Base-by-base conservation (phyloP, 768 basidiomycete genomes). In the Clathrus columnatus region DNA sequence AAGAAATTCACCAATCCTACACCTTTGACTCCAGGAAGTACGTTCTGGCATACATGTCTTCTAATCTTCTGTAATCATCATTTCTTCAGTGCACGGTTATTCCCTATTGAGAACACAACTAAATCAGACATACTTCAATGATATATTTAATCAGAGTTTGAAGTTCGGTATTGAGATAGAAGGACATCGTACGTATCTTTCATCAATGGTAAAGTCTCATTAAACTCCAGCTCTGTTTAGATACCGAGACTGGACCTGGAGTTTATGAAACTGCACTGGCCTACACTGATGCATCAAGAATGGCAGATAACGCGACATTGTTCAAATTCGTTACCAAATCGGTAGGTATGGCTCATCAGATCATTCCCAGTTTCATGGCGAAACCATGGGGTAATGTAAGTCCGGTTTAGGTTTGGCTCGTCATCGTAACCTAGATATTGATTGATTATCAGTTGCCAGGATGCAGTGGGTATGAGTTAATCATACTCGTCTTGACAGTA, bases 291-390 rank as follows among this genome's bases (percentile, higher is more conserved):
- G 89, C 87, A 1, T 62, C 79, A 28, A 75, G 84, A 49, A 91
- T 94, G 82, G 92, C 89, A 0, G 92, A 95, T 64, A 93, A 92
- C 64, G 93, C 94, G 0, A 78, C 85, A 51, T 72, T 99, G 47
- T 99, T 91, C 80, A 99, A 99, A 68, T 88, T 85, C 61, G 68
- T 89, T 14, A 88, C 91, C 2, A 97, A 97, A 75, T 91, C 91
- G 57, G 71, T 95, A 1, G 95, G 95, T 0, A 88, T 96, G 79
- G 82, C 85, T 66, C 76, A 87, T 60, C 88, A 87, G 7, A 75
- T 99, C 54, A 79, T 91, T 36, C 95, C 96, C 1, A 95, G 91
- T 57, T 99, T 99, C 70, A 98, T 97, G 95, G 93, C 94, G 0
- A 97, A 97, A 63, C 94, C 94, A 23, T 96, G 91, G 88, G 85